Evolutionary conservation across 2,329 filamentous ascomycete genomes (phyloP), one percentile per base, ranked within the genome.

Genomic region (Aspergillus terreus): DNA sequence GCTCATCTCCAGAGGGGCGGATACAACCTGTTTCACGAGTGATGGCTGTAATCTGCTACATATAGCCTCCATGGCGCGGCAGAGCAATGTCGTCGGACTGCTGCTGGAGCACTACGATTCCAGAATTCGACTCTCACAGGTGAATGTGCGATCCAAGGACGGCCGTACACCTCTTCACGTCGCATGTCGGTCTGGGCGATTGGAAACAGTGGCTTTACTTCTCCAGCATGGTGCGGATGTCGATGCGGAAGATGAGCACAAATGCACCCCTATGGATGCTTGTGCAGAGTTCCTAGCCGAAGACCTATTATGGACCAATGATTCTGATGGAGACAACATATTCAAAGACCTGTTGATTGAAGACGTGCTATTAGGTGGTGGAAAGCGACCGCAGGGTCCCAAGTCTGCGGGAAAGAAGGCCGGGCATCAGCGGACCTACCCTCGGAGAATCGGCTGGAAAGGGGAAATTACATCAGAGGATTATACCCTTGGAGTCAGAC

Each of bases 31-130:
- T 11, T 38, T 15, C 12, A 61, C 58, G 2, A 56, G 48, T 7
- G 57, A 63, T 25, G 55, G 56, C 12, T 49, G 52, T 5, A 62
- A 53, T 25, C n/a, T 62, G 17, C 42, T 63, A 14, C 61, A 63
- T 41, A 58, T 61, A 30, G 57, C 55, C 1, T 46, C 58, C 11
- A 49, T 51, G 6, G 57, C 58, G 4, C 54, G 54, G 1, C 58
- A 59, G 44, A 57, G 49, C 27, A 61, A 61, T 47, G 44, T 47
- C 0, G 47, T 62, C 19, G 60, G 58, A 4, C 44, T 61, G 12
- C 47, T 62, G 6, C 38, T 61, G 6, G 51, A 56, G n/a, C 52
- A 56, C 40, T 61, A 50, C 27, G 17, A 44, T 19, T 25, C 48
- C 6, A 47, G 30, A 5, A 10, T 35, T 11, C 45, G 55, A 23